These are phyloP conservation scores for Brasenia schreberi DNA, from an alignment of 164 flowering plant species.

Conservation along the genomic window DNA sequence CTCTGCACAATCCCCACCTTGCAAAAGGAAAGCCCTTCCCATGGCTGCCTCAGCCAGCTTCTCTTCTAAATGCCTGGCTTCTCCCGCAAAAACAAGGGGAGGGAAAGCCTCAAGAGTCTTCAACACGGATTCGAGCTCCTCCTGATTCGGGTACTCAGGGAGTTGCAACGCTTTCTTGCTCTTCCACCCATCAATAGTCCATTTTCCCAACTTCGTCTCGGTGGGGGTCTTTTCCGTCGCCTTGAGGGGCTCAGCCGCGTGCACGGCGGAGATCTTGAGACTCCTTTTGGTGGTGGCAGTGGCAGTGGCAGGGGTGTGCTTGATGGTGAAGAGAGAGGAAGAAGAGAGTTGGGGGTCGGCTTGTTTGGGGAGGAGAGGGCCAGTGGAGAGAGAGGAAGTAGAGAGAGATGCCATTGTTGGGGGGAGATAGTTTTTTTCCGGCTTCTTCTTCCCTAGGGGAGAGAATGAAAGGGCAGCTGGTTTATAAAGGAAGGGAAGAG, in stretches of 20 bases:
- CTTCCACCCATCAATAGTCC: slow-evolving; percentile 74
- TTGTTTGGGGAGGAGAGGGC: slow-evolving; percentile 8
- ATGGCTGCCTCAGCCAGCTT: slow-evolving; percentile 62
- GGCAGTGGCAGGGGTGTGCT: slow-evolving; percentile 10
- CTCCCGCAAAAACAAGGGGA: slow-evolving; percentile 87
- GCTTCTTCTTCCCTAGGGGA: too few relatives aligned
- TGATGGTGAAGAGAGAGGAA: slow-evolving; percentile 11
- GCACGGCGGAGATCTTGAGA: slow-evolving; percentile 41
- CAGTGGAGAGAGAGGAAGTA: too few relatives aligned
- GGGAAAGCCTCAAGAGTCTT: slow-evolving; percentile 61
- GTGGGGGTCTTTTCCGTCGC: slow-evolving; percentile 11
- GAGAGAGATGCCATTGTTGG: too few relatives aligned
- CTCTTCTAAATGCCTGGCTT: slow-evolving; percentile 72
- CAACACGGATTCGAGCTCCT: slow-evolving; percentile 53
- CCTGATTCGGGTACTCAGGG: slow-evolving; percentile 68
- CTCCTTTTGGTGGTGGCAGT: slow-evolving; percentile 8
- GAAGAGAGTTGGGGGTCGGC: slow-evolving; percentile 6
- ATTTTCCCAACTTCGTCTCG: slow-evolving; percentile 17
- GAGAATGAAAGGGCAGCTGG: too few relatives aligned
- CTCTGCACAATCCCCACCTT: slow-evolving; percentile 93
- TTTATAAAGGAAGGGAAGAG: too few relatives aligned
- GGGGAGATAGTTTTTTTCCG: too few relatives aligned
- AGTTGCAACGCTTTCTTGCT: slow-evolving; percentile 66
- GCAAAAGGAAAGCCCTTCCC: slow-evolving; percentile 72
- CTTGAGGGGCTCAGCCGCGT: slow-evolving; percentile 40